Conservation (phyloP, 805 yeast species). For the Hanseniaspora thailandica region DNA sequence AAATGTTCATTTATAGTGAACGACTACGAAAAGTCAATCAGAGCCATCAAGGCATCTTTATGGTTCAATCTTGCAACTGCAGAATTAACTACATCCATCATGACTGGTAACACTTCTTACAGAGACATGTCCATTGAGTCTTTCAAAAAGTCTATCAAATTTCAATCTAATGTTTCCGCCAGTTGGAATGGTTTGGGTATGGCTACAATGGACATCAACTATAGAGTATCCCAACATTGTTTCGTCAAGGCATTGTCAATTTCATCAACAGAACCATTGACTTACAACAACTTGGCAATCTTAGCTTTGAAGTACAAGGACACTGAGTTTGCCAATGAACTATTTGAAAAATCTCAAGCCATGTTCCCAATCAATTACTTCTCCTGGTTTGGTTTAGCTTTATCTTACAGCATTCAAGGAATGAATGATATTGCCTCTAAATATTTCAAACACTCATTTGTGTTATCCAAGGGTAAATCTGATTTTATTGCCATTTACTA, state of each 20-base stretch:
- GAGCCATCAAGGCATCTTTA: constrained; percentile 42
- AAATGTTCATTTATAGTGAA: constrained; percentile 33
- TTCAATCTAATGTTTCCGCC: constrained; percentile 57
- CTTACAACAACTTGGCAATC: constrained; percentile 77
- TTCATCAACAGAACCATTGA: constrained; percentile 51
- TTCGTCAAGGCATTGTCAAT: constrained; percentile 69
- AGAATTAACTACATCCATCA: constrained; percentile 38
- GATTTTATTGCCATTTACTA: constrained; percentile 60
- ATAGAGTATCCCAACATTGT: constrained; percentile 81
- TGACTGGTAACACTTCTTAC: constrained; percentile 24
- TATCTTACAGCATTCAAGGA: constrained; percentile 43
- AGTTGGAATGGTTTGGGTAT: constrained; percentile 80
- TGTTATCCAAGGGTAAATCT: constrained; percentile 62
- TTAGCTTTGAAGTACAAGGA: constrained; percentile 63
- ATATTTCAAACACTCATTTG: constrained; percentile 65
- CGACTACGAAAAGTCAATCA: constrained; percentile 24
- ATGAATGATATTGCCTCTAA: constrained; percentile 40
- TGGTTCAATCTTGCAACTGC: constrained; percentile 65
- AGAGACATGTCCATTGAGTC: constrained; percentile 44
- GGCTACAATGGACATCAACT: constrained; percentile 50
- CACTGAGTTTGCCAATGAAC: constrained; percentile 55
- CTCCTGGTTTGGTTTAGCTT: constrained; percentile 83
- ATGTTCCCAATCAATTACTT: constrained; percentile 62
- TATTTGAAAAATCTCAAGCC: constrained; percentile 64
- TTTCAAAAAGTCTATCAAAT: constrained; percentile 55